Evolutionary conservation across 2,329 filamentous ascomycete species (phyloP).

Genomic region (Claviceps cyperi): DNA sequence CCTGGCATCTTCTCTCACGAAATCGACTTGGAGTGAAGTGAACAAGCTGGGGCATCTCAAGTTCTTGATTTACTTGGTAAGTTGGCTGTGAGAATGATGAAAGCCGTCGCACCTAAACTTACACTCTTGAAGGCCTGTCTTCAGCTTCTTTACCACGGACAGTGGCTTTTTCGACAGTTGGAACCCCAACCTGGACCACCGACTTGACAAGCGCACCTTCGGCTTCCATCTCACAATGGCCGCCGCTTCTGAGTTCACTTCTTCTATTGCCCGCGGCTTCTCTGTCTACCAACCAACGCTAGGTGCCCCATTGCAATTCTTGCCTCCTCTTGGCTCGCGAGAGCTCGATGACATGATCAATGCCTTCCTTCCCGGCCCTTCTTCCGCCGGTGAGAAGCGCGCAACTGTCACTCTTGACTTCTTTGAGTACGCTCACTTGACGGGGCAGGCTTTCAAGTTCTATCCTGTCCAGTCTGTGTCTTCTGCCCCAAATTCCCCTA

Average conservation of each 20-base stretch:
- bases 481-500: conserved; percentile 28
- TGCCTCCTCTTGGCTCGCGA: conserved; percentile 47
- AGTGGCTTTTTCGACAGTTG: not conserved
- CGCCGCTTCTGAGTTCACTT: conserved; percentile 6
- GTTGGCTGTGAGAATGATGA: no score
- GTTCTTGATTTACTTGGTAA: no score
- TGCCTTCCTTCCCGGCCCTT: conserved; percentile 39
- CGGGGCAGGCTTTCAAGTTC: conserved; percentile 46
- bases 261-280: conserved; percentile 31
- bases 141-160: not conserved
- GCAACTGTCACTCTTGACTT: conserved; percentile 44
- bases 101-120: not conserved
- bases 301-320: conserved; percentile 46
- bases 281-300: conserved; percentile 45
- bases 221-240: conserved; percentile 13
- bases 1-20: no score
- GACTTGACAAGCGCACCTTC: not conserved
- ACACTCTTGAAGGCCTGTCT: not conserved
- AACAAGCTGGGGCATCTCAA: no score
- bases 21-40: no score
- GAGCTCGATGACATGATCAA: conserved; percentile 47
- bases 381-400: conserved; percentile 43
- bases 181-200: not conserved
- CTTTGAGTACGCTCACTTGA: conserved; percentile 36
- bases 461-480: conserved; percentile 33